A percentile compares a stretch with the other conserved stretches of the same genome.
These are phyloP conservation scores for Penicillium flavigenum DNA, from an alignment of 495 filamentous ascomycete species.

Conservation along the genomic window DNA sequence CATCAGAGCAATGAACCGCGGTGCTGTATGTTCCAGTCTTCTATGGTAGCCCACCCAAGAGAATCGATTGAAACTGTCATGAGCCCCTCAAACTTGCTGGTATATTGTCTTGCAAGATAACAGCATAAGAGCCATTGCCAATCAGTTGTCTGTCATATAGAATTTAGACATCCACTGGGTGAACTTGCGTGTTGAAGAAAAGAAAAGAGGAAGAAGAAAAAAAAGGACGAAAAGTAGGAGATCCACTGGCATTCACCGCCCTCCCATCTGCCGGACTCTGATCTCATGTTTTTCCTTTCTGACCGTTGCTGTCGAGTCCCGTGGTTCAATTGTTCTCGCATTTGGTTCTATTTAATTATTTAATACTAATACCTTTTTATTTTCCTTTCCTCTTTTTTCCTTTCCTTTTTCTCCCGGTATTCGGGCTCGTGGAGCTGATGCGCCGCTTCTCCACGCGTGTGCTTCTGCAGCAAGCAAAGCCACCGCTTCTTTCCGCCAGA, in stretches of 20 bases:
- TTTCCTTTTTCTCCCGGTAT: slow-evolving; percentile 10
- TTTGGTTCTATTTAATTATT: slow-evolving; percentile 20
- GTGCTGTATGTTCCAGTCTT: slow-evolving; percentile 42
- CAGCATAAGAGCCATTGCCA: slow-evolving; percentile 26
- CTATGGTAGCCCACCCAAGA: slow-evolving; percentile 52
- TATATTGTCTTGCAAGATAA: slow-evolving; percentile 42
- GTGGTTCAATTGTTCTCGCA: slow-evolving; percentile 19
- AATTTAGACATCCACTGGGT: slow-evolving; percentile 31
- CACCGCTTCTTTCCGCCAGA: slow-evolving; percentile 43
- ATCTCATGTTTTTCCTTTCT: slow-evolving; percentile 18
- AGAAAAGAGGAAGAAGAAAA: slow-evolving; percentile 26
- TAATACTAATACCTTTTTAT: slow-evolving; percentile 14
- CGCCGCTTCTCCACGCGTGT: slow-evolving; percentile 43
- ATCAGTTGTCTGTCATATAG: slow-evolving; percentile 31
- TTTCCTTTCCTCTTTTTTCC: slow-evolving; percentile 11
- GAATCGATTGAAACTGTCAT: slow-evolving; percentile 31
- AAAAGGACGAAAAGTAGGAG: slow-evolving; percentile 10
- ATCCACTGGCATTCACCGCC: slow-evolving; percentile 17
- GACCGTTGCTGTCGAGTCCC: slow-evolving; percentile 22
- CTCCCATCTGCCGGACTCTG: slow-evolving; percentile 19
- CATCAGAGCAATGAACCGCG: slow-evolving; percentile 16
- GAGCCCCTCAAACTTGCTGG: slow-evolving; percentile 54
- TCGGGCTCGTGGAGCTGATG: slow-evolving; percentile 32
- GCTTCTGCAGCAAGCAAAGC: slow-evolving; percentile 40
- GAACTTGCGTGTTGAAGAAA: slow-evolving; percentile 33